Percentiles rank a stretch among this genome's conserved stretches.
These are phyloP conservation scores for Ogataea pilisensis DNA, from an alignment of 805 yeast genomes.

Conservation along the genomic window DNA sequence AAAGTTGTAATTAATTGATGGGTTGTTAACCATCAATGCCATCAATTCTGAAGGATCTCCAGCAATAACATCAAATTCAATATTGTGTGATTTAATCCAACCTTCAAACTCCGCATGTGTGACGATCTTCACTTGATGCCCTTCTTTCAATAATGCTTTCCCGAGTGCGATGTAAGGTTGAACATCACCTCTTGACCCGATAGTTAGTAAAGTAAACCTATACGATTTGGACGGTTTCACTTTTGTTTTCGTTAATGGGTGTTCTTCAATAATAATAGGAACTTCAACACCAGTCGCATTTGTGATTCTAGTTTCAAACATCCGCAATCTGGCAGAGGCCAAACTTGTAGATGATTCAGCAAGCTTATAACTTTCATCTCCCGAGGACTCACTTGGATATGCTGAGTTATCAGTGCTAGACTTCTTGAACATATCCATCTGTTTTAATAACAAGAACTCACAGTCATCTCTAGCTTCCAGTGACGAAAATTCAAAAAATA, in stretches of 20 bases:
- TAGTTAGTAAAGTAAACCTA: conserved; percentile 70
- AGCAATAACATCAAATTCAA: conserved; percentile 71
- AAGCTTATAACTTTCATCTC: conserved; percentile 29
- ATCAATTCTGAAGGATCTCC: conserved; percentile 92
- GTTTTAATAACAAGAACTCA: conserved; percentile 47
- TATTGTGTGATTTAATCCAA: conserved; percentile 67
- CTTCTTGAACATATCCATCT: conserved; percentile 40
- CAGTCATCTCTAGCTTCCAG: conserved; percentile 69
- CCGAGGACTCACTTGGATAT: conserved; percentile 12
- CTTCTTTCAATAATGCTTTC: conserved; percentile 70
- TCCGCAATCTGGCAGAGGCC: conserved; percentile 56
- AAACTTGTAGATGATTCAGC: conserved; percentile 29
- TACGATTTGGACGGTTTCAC: conserved; percentile 51
- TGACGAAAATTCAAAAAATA: conserved; percentile 72
- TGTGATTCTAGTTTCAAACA: conserved; percentile 64
- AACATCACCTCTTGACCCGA: conserved; percentile 95
- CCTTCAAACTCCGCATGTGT: conserved; percentile 78
- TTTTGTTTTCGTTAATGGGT: conserved; percentile 38
- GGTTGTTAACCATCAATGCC: conserved; percentile 90
- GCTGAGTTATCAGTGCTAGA: conserved; percentile 6
- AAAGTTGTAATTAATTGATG: conserved; percentile 77
- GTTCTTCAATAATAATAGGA: conserved; percentile 66
- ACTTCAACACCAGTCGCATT: conserved; percentile 58
- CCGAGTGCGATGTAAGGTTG: conserved; percentile 95
- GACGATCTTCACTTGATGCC: conserved; percentile 80